These are phyloP conservation scores for Beauveria scarabaeidicola DNA, from an alignment of 2,329 filamentous ascomycete species.

Conservation along the genomic window DNA sequence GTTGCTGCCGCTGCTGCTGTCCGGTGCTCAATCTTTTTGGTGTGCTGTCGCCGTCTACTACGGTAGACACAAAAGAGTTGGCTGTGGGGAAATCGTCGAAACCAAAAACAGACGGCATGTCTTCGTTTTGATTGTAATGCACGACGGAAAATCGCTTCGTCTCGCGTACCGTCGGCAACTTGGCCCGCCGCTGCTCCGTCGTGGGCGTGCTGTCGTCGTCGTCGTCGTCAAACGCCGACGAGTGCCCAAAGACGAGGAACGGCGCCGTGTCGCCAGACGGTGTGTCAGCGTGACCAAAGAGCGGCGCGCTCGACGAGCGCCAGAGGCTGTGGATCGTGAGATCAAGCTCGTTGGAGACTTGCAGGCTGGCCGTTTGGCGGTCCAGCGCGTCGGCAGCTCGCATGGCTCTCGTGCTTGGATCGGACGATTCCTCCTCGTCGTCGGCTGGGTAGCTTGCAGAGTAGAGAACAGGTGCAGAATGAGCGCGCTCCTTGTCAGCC, in stretches of 20 bases:
- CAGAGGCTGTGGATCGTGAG: slow-evolving; percentile 31
- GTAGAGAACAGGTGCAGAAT: not conserved
- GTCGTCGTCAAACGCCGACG: not conserved
- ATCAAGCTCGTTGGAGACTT: slow-evolving; percentile 40
- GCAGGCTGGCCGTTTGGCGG: slow-evolving; percentile 45
- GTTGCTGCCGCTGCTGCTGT: not conserved
- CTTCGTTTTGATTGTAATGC: not conserved
- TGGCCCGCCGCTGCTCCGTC: not conserved
- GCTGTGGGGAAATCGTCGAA: not conserved
- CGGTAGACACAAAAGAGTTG: not conserved
- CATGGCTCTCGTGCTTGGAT: slow-evolving; percentile 48
- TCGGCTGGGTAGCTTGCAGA: not conserved
- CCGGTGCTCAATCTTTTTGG: not conserved
- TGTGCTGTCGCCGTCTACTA: not conserved
- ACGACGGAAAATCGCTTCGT: slow-evolving; percentile 3
- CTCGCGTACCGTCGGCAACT: not conserved
- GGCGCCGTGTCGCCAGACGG: slow-evolving; percentile 33
- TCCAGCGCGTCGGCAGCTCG: slow-evolving; percentile 51
- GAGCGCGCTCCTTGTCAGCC: not conserved
- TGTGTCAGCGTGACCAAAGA: slow-evolving; percentile 36
- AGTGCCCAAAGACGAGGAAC: slow-evolving; percentile 40
- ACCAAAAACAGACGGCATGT: slow-evolving; percentile 6
- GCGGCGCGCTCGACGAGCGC: slow-evolving; percentile 42
- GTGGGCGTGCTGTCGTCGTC: not conserved
- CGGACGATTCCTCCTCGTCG: slow-evolving; percentile 16